These are phyloP conservation scores for Coemansia sp. DNA, from an alignment of 192 early-diverging fungal species.

Conservation along the genomic window DNA sequence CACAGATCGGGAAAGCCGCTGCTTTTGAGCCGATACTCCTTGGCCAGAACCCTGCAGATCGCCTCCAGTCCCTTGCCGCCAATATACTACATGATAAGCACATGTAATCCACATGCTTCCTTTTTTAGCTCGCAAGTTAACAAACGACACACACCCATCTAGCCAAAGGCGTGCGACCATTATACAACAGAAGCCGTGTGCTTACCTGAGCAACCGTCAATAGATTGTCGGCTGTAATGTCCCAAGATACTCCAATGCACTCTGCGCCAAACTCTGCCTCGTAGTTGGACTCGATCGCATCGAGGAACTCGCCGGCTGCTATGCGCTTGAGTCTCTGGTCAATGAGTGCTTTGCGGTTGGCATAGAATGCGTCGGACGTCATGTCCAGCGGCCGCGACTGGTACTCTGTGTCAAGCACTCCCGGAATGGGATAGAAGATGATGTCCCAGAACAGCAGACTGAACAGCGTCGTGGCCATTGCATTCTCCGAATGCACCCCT, in stretches of 20 bases:
- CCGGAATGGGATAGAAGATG: constrained; percentile 62
- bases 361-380: constrained; percentile 65
- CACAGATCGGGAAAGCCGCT: constrained; percentile 75
- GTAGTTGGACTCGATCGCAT: constrained; percentile 22
- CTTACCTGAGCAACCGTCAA: constrained; percentile 34
- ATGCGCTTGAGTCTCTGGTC: constrained; percentile 45
- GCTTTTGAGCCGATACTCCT: constrained; percentile 64
- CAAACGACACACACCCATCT: constrained; percentile 5
- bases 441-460: constrained; percentile 73
- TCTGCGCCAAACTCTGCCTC: constrained; percentile 27
- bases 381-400: constrained; percentile 71
- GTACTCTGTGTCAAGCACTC: constrained; percentile 72
- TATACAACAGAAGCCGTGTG: neutral
- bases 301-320: constrained; percentile 17
- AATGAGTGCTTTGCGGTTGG: constrained; percentile 54
- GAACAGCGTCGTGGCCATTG: constrained; percentile 64
- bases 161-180: neutral
- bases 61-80: constrained; percentile 59
- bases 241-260: constrained; percentile 50
- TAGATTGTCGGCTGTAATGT: constrained; percentile 30
- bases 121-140: neutral
- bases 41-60: constrained; percentile 63
- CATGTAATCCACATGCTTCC: neutral
- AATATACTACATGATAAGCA: constrained; percentile 65
- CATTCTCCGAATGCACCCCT: constrained; percentile 69